Evolutionary conservation across 352 stramenopile genomes (phyloP), one percentile per base, ranked within the genome.

Genomic region (Phytophthora citrophthora): DNA sequence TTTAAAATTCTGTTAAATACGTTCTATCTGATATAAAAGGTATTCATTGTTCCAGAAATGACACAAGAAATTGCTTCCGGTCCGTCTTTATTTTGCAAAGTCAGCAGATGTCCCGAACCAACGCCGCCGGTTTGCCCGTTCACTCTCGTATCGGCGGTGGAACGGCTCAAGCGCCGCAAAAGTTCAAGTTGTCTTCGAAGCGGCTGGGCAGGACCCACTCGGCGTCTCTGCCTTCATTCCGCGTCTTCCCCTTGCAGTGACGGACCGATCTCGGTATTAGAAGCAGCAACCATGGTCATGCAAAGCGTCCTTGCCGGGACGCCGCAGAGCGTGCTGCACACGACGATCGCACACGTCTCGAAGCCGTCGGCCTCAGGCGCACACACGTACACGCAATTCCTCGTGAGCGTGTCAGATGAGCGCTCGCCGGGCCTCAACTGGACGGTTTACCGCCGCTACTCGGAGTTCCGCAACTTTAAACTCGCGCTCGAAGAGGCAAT

Each of bases 381-480:
- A 36, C 88, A 96, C 67, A 76, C 80, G 31, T 81, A 88, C 63
- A 91, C 88, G 47, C 88, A 96, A 64, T 96, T 91, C 64, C 69
- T 94, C 39, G 88, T 96, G 64, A 76, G 83, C 69, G 88, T 96
- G 36, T 93, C 84, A 47, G 88, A 96, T 53, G 83, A 91, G 59
- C 88, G 88, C 61, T 86, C 70, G 12, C 68, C 77, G 0, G 76
- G 74, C 6, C 76, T 92, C 44, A 74, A 91, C 48, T 96, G 88
- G 88, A 91, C 80, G 24, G 85, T 96, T 50, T 92, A 93, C 68
- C 83, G 87, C 2, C 86, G 88, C 47, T 96, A 86, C 74, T 94
- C 84, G 15, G 88, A 94, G 70, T 96, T 96, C 61, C 88, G 86
- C 36, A 75, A 76, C 23, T 82, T 96, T 63, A 82, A 83, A 18